Evolutionary conservation across 306 rosid genomes (phyloP).

Genomic region (Medicago lupulina): DNA sequence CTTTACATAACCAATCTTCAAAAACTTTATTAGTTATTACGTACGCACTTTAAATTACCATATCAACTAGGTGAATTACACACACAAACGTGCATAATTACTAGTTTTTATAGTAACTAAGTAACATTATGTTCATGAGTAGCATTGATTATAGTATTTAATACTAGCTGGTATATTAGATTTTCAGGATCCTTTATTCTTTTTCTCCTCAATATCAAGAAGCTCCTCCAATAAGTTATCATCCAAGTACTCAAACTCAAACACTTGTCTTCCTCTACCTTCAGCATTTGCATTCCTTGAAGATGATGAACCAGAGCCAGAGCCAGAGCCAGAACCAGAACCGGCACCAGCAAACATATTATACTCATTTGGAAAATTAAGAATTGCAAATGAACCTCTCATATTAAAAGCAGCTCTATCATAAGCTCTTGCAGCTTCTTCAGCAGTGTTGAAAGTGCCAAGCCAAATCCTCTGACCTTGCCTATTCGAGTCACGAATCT

Average conservation of each 20-base stretch:
- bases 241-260: constrained; percentile 82
- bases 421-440: constrained; percentile 94
- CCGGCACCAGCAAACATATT: constrained; percentile 36
- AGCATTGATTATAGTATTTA: too few relatives aligned
- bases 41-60: too few relatives aligned
- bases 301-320: neutral
- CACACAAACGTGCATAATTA: constrained; percentile 2
- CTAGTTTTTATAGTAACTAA: neutral
- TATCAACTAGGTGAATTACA: neutral
- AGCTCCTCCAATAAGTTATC: constrained; percentile 83
- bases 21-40: too few relatives aligned
- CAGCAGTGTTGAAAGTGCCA: constrained; percentile 88
- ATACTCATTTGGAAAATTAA: constrained; percentile 82
- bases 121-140: too few relatives aligned
- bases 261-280: constrained; percentile 55
- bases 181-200: constrained; percentile 39
- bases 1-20: too few relatives aligned
- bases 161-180: neutral
- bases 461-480: constrained; percentile 84
- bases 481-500: constrained; percentile 78
- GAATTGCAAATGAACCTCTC: constrained; percentile 87
- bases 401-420: constrained; percentile 83
- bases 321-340: constrained; percentile 21
- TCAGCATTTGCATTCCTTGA: constrained; percentile 42
- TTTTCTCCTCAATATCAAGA: constrained; percentile 68